A percentile compares a stretch with the other conserved stretches of the same genome.
These are phyloP conservation scores for Scheffersomyces insectosa DNA, from an alignment of 1,139 yeast species.

Conservation along the genomic window DNA sequence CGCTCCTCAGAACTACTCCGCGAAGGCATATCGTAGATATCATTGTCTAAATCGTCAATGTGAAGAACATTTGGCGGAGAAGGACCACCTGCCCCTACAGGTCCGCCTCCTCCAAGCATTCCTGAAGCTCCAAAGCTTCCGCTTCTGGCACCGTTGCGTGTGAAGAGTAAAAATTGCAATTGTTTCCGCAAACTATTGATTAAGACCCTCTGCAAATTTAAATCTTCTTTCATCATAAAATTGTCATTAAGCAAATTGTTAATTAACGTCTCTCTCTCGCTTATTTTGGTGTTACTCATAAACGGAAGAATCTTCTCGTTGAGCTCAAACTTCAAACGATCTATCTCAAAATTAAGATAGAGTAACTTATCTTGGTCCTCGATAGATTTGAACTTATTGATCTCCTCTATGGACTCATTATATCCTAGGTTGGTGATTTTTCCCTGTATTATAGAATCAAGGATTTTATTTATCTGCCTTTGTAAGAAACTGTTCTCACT, in stretches of 20 bases:
- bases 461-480: slow-evolving; percentile 45
- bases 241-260: slow-evolving; percentile 44
- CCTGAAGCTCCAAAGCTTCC: not conserved
- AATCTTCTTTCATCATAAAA: slow-evolving; percentile 49
- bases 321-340: slow-evolving; percentile 42
- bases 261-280: slow-evolving; percentile 39
- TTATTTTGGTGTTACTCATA: slow-evolving; percentile 27
- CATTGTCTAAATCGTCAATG: slow-evolving; percentile 4
- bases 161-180: slow-evolving; percentile 48
- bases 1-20: slow-evolving; percentile 40
- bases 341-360: slow-evolving; percentile 39
- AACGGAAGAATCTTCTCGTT: slow-evolving; percentile 43
- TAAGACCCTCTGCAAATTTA: slow-evolving; percentile 46
- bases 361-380: slow-evolving; percentile 35
- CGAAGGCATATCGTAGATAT: slow-evolving; percentile 22
- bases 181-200: slow-evolving; percentile 53
- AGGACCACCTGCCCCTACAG: not conserved
- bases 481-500: slow-evolving; percentile 32
- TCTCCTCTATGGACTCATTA: slow-evolving; percentile 48
- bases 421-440: slow-evolving; percentile 54
- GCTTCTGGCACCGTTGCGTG: slow-evolving; percentile 24
- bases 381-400: slow-evolving; percentile 27
- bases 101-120: not conserved
- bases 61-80: not conserved
- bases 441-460: slow-evolving; percentile 52